A percentile compares a stretch with the other conserved stretches of the same genome.
Evolutionary conservation across 1,284 basidiomycete species (phyloP).

Genomic region (Sphagnurus paluster): DNA sequence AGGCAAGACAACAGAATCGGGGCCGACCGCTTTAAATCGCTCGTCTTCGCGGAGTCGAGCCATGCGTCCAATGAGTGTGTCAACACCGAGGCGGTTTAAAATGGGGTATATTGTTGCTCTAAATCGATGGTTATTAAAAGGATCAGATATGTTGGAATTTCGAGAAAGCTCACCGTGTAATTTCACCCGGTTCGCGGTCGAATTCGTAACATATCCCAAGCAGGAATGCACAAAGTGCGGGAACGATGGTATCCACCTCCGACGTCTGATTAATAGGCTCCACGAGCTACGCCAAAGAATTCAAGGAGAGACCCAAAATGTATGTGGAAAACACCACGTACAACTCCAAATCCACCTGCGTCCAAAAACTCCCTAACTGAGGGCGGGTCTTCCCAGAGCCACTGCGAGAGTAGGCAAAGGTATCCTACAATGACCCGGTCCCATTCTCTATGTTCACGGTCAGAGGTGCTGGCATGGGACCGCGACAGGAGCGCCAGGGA

Average conservation of each 20-base stretch:
- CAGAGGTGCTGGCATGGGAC: conserved; percentile 67
- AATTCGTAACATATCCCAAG: conserved; percentile 95
- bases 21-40: conserved; percentile 86
- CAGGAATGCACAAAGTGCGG: conserved; percentile 90
- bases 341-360: conserved; percentile 87
- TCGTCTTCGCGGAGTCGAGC: conserved; percentile 86
- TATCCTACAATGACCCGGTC: conserved; percentile 88
- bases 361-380: conserved; percentile 90
- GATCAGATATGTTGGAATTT: background rate
- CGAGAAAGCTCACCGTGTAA: conserved; percentile 61
- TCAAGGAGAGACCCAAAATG: conserved; percentile 1
- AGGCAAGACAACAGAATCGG: conserved; percentile 66
- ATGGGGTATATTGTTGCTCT: conserved; percentile 88
- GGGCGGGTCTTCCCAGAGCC: conserved; percentile 96
- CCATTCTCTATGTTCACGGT: conserved; percentile 78
- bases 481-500: conserved; percentile 69
- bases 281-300: conserved; percentile 60
- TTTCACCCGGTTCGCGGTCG: conserved; percentile 90
- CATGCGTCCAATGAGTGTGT: conserved; percentile 89
- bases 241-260: conserved; percentile 85
- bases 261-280: conserved; percentile 92
- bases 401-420: conserved; percentile 80
- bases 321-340: conserved; percentile 42
- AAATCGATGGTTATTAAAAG: conserved; percentile 2
- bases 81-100: conserved; percentile 81